These are phyloP conservation scores for Naumovozyma baii DNA, from an alignment of 805 yeast genomes.

Conservation along the genomic window DNA sequence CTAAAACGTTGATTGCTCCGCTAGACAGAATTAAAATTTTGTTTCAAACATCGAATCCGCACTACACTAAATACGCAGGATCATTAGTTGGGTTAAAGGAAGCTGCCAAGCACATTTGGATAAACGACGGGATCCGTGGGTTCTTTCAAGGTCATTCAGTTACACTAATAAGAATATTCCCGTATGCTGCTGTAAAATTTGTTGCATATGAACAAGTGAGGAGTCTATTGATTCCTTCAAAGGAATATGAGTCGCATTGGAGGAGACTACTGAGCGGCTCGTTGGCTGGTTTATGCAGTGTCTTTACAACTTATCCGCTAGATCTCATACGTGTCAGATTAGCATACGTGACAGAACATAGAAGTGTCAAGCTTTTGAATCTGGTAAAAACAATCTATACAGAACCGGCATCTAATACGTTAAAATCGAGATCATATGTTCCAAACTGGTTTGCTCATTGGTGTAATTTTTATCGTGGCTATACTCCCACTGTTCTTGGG, in stretches of 20 bases:
- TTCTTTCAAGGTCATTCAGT: constrained; percentile 94
- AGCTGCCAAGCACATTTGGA: constrained; percentile 62
- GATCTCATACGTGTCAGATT: constrained; percentile 84
- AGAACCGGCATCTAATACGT: constrained; percentile 26
- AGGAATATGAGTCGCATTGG: constrained; percentile 63
- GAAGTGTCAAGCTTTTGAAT: constrained; percentile 20
- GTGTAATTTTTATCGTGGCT: constrained; percentile 83
- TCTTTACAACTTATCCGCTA: constrained; percentile 82
- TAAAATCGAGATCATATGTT: constrained; percentile 29
- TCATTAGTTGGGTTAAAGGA: constrained; percentile 62
- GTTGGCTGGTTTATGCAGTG: constrained; percentile 78
- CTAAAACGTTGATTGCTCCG: constrained; percentile 92
- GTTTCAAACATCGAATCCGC: constrained; percentile 92
- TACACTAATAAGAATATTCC: constrained; percentile 81
- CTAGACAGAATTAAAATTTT: constrained; percentile 88
- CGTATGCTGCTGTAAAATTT: constrained; percentile 94
- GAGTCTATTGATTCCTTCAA: constrained; percentile 64
- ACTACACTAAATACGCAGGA: constrained; percentile 70
- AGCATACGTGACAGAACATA: constrained; percentile 68
- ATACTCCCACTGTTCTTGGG: constrained; percentile 85
- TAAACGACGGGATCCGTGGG: constrained; percentile 65
- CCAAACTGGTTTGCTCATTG: constrained; percentile 30
- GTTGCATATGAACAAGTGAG: constrained; percentile 93
- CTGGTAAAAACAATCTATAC: constrained; percentile 24
- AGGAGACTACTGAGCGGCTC: constrained; percentile 85